Evolutionary conservation across 176 grass and related monocot genomes (phyloP).

Genomic region (Sorghum bicolor): Sorghum_bicolor_NCBIv3 NC_012877.2:41362501-41363000

Average conservation of each 20-base stretch:
- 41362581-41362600: slow-evolving; percentile 80
- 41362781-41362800: slow-evolving; percentile 89
- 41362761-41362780: slow-evolving; percentile 93
- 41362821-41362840: slow-evolving; percentile 97
- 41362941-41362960: slow-evolving; percentile 75
- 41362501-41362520: slow-evolving; percentile 83
- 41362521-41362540: slow-evolving; percentile 96
- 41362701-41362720: slow-evolving; percentile 58
- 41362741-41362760: slow-evolving; percentile 89
- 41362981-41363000: slow-evolving; percentile 78
- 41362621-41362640: slow-evolving; percentile 46
- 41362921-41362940: slow-evolving; percentile 53
- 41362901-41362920: slow-evolving; percentile 40
- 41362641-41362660: slow-evolving; percentile 61
- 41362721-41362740: slow-evolving; percentile 59
- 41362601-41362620: slow-evolving; percentile 68
- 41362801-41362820: slow-evolving; percentile 77
- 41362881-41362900: slow-evolving; percentile 54
- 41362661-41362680: slow-evolving; percentile 55
- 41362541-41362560: slow-evolving; percentile 94
- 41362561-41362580: slow-evolving; percentile 89
- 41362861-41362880: slow-evolving; percentile 43
- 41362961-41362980: slow-evolving; percentile 82
- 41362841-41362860: slow-evolving; percentile 75
- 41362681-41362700: slow-evolving; percentile 47